Percentiles rank a stretch among this genome's conserved stretches.
Conservation (phyloP, 2,329 filamentous ascomycete genomes). For the Verticillium zaregamsianum region DNA sequence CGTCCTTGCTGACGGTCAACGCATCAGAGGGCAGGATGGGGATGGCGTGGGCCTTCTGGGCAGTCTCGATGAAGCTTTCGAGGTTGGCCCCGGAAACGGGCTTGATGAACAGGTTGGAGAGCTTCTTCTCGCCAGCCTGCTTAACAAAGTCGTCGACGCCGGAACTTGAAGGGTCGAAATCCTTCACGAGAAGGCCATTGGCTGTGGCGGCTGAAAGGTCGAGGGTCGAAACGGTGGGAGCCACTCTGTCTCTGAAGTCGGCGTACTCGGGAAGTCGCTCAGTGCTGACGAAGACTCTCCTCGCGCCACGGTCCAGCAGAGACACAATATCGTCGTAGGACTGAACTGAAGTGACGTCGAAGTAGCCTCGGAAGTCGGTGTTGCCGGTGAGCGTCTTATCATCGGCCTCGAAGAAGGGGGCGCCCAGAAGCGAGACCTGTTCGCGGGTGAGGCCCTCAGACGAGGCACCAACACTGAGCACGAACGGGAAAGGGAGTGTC, state of each 20-base stretch:
- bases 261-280: slow-evolving; percentile 59
- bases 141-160: slow-evolving; percentile 25
- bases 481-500: slow-evolving; percentile 58
- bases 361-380: slow-evolving; percentile 58
- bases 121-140: slow-evolving; percentile 35
- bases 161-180: slow-evolving; percentile 40
- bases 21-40: slow-evolving; percentile 69
- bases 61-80: slow-evolving; percentile 40
- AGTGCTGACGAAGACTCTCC: slow-evolving; percentile 75
- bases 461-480: slow-evolving; percentile 51
- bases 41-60: slow-evolving; percentile 52
- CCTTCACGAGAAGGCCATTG: slow-evolving; percentile 47
- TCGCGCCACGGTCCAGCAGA: slow-evolving; percentile 79
- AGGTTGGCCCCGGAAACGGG: slow-evolving; percentile 41
- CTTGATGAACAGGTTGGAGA: slow-evolving; percentile 46
- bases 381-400: slow-evolving; percentile 44
- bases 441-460: slow-evolving; percentile 50
- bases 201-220: slow-evolving; percentile 41
- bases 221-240: slow-evolving; percentile 44
- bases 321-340: slow-evolving; percentile 70
- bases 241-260: slow-evolving; percentile 53
- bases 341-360: slow-evolving; percentile 69
- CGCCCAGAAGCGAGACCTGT: slow-evolving; percentile 56
- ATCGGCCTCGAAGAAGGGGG: slow-evolving; percentile 53
- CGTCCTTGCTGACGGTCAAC: slow-evolving; percentile 65